phyloP scores from a whole-genome alignment of 2,329 filamentous ascomycete species.

The Verticillium longisporum region DNA sequence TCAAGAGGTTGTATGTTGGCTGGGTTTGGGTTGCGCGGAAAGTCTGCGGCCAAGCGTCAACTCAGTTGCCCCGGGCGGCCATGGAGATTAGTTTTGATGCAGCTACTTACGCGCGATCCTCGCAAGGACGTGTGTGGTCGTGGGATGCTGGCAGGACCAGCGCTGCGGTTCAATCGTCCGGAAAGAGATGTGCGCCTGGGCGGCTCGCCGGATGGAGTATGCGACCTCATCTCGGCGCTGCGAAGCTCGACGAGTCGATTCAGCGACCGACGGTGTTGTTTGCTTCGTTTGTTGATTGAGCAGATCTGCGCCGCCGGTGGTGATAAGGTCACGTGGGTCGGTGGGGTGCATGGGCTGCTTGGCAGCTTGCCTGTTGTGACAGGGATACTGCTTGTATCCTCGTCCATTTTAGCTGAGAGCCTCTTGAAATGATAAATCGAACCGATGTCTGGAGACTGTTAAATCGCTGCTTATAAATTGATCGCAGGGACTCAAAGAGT shows the following conservation, averaged over 20 bases:
- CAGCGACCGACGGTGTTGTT: slow-evolving; percentile 6
- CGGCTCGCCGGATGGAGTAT: slow-evolving; percentile 17
- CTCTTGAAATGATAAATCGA: not conserved
- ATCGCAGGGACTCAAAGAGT: too few species aligned
- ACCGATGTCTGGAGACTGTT: too few species aligned
- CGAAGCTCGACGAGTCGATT: slow-evolving; percentile 1
- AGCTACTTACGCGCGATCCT: slow-evolving; percentile 30
- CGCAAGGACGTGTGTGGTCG: slow-evolving; percentile 26
- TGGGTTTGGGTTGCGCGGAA: slow-evolving; percentile 36
- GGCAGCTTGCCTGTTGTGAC: not conserved
- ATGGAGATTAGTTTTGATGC: slow-evolving; percentile 3
- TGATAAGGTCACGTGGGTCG: slow-evolving; percentile 6
- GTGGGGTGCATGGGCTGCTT: not conserved
- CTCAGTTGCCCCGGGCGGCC: not conserved
- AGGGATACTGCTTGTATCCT: not conserved
- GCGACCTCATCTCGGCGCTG: slow-evolving; percentile 17
- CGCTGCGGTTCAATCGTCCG: slow-evolving; percentile 26
- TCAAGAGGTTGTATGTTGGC: slow-evolving; percentile 53
- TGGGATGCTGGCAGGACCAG: slow-evolving; percentile 27
- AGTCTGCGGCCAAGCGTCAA: not conserved
- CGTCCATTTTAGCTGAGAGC: not conserved
- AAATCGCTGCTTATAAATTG: too few species aligned
- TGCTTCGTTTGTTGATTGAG: not conserved
- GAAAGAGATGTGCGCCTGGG: slow-evolving; percentile 22
- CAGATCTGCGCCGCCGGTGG: not conserved